phyloP scores from a whole-genome alignment of 2,329 filamentous ascomycete species.

The Colletotrichum sansevieriae region DNA sequence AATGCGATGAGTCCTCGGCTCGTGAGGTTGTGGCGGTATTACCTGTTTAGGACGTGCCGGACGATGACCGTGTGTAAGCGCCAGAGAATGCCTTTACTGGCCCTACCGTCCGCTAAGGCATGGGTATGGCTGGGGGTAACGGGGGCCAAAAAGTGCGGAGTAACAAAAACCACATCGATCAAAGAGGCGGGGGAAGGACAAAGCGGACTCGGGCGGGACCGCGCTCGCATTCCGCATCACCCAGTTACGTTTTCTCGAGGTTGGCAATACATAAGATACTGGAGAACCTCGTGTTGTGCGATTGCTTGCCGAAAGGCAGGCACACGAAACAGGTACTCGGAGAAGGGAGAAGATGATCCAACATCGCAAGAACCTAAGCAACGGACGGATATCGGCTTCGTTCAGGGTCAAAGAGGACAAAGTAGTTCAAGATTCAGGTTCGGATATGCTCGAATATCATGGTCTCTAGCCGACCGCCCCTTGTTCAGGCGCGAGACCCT shows the following conservation, averaged over 20 bases:
- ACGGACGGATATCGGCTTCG: conserved; percentile 1
- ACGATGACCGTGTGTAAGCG: neutral
- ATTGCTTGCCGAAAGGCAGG: too few relatives aligned
- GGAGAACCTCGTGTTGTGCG: neutral
- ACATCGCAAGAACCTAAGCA: neutral
- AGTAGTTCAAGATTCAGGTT: neutral
- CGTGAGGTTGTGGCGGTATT: conserved; percentile 4
- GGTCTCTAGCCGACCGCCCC: conserved; percentile 1
- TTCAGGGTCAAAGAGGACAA: neutral
- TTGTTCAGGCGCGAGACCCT: conserved; percentile 26
- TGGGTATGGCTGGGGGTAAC: neutral
- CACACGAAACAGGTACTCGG: neutral
- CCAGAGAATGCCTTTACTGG: neutral
- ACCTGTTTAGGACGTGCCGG: conserved; percentile 16
- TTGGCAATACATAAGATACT: neutral
- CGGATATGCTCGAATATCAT: neutral
- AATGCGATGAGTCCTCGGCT: too few relatives aligned
- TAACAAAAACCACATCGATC: neutral
- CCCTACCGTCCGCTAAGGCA: neutral
- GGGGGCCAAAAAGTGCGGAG: conserved; percentile 12
- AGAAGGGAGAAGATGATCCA: neutral
- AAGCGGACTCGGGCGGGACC: neutral
- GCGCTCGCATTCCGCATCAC: neutral
- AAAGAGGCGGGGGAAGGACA: neutral
- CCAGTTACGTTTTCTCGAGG: neutral